A percentile compares a stretch with the other conserved stretches of the same genome.
Evolutionary conservation across 441 rosid genomes (phyloP).

Genomic region (Gossypium schwendimanii): DNA sequence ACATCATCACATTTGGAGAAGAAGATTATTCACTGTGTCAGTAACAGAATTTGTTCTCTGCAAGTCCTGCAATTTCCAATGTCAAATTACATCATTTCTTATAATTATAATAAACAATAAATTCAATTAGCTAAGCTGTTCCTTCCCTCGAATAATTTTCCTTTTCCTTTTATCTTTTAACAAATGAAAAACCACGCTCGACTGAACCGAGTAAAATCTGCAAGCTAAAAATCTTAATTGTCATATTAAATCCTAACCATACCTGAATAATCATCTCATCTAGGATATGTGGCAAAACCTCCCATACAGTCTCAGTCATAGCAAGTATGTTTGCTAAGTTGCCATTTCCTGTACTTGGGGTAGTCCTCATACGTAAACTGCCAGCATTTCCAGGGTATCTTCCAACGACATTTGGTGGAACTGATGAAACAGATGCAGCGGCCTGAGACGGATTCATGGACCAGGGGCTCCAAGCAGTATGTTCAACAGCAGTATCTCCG

Average conservation of each 20-base stretch:
- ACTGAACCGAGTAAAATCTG: slow-evolving; percentile 5
- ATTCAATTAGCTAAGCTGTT: background rate
- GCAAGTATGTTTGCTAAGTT: slow-evolving; percentile 66
- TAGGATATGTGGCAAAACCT: slow-evolving; percentile 88
- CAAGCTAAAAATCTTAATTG: background rate
- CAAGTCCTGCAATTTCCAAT: slow-evolving; percentile 50
- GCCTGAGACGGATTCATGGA: slow-evolving; percentile 67
- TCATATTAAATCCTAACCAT: slow-evolving; percentile 10
- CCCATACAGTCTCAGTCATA: slow-evolving; percentile 90
- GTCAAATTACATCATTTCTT: background rate
- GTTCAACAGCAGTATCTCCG: slow-evolving; percentile 88
- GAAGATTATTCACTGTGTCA: slow-evolving; percentile 94
- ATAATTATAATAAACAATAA: background rate
- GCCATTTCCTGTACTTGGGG: slow-evolving; percentile 43
- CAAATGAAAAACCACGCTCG: slow-evolving; percentile 1
- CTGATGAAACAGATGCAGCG: slow-evolving; percentile 50
- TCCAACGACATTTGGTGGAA: slow-evolving; percentile 38
- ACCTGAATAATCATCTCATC: slow-evolving; percentile 92
- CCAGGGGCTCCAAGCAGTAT: slow-evolving; percentile 87
- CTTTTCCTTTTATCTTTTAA: background rate
- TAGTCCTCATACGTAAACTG: slow-evolving; percentile 55
- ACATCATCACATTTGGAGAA: slow-evolving; percentile 76
- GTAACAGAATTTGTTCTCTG: slow-evolving; percentile 86
- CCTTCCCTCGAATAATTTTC: background rate
- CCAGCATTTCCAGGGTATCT: slow-evolving; percentile 41